Conservation (phyloP, 805 yeast genomes). For the Helenozyma baotianmanensis region DNA sequence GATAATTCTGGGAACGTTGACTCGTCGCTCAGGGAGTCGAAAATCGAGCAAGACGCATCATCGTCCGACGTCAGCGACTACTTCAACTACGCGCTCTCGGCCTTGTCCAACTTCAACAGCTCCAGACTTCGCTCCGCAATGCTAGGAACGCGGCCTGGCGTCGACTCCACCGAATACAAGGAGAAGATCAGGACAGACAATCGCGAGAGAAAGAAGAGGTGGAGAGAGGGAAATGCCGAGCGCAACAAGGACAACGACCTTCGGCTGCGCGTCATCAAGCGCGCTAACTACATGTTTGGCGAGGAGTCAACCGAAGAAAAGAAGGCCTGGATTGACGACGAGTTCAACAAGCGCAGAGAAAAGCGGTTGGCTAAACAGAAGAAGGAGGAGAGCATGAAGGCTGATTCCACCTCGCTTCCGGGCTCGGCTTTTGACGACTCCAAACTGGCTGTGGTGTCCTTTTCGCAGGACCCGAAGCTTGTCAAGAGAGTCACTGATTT, state of each 20-base stretch:
- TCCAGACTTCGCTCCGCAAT: slow-evolving; percentile 16
- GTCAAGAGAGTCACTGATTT: slow-evolving; percentile 27
- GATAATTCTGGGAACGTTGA: too few relatives aligned
- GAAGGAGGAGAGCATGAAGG: slow-evolving; percentile 19
- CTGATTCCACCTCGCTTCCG: not conserved
- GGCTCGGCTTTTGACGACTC: not conserved
- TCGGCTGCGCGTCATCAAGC: slow-evolving; percentile 66
- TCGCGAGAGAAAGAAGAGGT: slow-evolving; percentile 71
- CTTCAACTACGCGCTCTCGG: slow-evolving; percentile 19
- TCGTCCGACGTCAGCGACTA: not conserved
- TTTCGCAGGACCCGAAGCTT: slow-evolving; percentile 22
- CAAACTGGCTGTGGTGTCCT: slow-evolving; percentile 9
- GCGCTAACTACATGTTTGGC: slow-evolving; percentile 69
- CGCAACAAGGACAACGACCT: slow-evolving; percentile 87
- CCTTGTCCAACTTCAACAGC: slow-evolving; percentile 22
- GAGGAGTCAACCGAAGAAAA: slow-evolving; percentile 49
- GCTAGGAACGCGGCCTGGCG: slow-evolving; percentile 21
- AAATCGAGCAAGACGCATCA: slow-evolving; percentile 1
- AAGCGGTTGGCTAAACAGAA: slow-evolving; percentile 50
- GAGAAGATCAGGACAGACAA: slow-evolving; percentile 64
- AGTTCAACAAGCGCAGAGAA: slow-evolving; percentile 61
- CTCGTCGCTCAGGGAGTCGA: slow-evolving; percentile 8
- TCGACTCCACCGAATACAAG: slow-evolving; percentile 37
- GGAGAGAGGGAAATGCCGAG: slow-evolving; percentile 78
- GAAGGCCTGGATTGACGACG: slow-evolving; percentile 67